Percentiles rank a stretch among this genome's conserved stretches.
Evolutionary conservation across 768 basidiomycete species (phyloP).

Genomic region (Lactifluus subvellereus): DNA sequence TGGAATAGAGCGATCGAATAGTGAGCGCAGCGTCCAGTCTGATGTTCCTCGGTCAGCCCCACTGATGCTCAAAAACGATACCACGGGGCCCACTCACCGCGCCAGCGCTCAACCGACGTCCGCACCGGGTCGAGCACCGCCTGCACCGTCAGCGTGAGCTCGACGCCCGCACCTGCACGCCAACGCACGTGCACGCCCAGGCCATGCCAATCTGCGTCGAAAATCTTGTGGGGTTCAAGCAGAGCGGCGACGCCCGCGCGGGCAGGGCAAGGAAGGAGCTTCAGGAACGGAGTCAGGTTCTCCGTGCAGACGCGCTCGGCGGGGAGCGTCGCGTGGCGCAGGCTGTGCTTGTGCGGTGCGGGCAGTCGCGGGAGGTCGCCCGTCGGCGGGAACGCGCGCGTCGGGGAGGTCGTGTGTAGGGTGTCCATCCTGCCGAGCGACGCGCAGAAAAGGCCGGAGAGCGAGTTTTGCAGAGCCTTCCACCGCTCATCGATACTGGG

Average conservation of each 20-base stretch:
- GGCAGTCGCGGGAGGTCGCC: conserved; percentile 9
- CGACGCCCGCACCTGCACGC: conserved; percentile 44
- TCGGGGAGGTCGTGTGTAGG: conserved; percentile 66
- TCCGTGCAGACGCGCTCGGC: conserved; percentile 95
- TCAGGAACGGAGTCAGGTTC: conserved; percentile 93
- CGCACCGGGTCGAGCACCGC: conserved; percentile 77
- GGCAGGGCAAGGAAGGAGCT: conserved; percentile 90
- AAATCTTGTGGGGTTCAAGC: conserved; percentile 78
- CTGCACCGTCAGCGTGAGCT: conserved; percentile 65
- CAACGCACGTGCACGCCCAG: conserved; percentile 75
- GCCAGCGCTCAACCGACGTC: conserved; percentile 40
- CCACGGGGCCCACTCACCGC: conserved; percentile 39
- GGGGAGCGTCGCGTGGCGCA: conserved; percentile 72
- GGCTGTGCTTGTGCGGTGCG: conserved; percentile 39
- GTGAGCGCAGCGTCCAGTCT: conserved; percentile 71
- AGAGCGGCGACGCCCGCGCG: conserved; percentile 77
- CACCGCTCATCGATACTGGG: conserved; percentile 64
- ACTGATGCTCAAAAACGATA: neutral
- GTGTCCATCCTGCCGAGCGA: conserved; percentile 76
- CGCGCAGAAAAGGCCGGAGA: conserved; percentile 93
- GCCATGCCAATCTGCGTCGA: conserved; percentile 91
- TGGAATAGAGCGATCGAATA: conserved; percentile 66
- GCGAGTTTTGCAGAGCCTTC: conserved; percentile 79
- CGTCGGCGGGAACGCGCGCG: conserved; percentile 33
- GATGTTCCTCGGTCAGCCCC: conserved; percentile 14